A percentile compares a stretch with the other conserved stretches of the same genome.
Conservation (phyloP, 2,329 filamentous ascomycete species). For the Monilinia vaccinii-corymbosi region DNA sequence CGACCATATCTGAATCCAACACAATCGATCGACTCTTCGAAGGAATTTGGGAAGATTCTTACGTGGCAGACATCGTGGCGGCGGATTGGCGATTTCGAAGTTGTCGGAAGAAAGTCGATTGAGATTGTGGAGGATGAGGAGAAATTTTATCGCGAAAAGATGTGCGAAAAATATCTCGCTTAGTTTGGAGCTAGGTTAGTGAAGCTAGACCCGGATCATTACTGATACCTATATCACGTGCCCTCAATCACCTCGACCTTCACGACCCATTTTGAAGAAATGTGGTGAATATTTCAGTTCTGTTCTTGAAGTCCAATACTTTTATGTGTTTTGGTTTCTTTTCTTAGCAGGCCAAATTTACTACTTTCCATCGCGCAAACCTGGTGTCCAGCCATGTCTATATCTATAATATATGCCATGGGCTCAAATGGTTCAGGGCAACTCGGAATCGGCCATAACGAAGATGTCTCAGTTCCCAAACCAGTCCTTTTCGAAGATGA, state of each 20-base stretch:
- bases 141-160: neutral
- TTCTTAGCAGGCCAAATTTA: neutral
- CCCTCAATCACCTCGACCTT: slow-evolving; percentile 30
- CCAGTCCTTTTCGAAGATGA: slow-evolving; percentile 45
- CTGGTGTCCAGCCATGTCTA: slow-evolving; percentile 34
- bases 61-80: slow-evolving; percentile 45
- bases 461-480: slow-evolving; percentile 61
- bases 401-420: slow-evolving; percentile 52
- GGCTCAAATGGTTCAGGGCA: slow-evolving; percentile 74
- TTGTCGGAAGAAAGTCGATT: slow-evolving; percentile 18
- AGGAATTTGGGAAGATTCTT: slow-evolving; percentile 17
- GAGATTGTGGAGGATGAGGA: neutral
- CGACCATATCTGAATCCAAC: slow-evolving; percentile 48
- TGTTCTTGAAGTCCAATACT: neutral
- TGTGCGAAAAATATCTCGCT: slow-evolving; percentile 7
- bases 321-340: neutral
- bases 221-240: neutral
- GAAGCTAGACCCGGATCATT: neutral
- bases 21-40: slow-evolving; percentile 23
- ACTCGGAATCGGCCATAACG: slow-evolving; percentile 59
- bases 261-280: slow-evolving; percentile 38
- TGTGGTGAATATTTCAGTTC: neutral
- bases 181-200: slow-evolving; percentile 1
- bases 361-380: neutral
- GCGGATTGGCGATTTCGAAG: slow-evolving; percentile 32